A percentile compares a stretch with the other conserved stretches of the same genome.
Conservation (phyloP, 2,329 filamentous ascomycete species). For the Zymoseptoria passerinii region DNA sequence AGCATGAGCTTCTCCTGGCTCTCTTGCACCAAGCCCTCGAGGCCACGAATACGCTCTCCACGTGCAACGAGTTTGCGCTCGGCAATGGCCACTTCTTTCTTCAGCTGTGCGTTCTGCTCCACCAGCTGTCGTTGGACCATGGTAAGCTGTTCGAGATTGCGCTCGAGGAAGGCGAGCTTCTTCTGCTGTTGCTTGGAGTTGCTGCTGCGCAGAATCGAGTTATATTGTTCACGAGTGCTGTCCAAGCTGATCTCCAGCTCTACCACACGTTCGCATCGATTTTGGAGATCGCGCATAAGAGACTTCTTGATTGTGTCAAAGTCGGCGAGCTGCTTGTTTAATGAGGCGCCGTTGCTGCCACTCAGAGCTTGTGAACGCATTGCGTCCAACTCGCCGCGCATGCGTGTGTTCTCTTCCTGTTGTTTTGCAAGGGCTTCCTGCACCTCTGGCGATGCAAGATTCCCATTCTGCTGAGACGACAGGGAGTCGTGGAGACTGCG, state of each 20-base stretch:
- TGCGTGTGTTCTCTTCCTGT: slow-evolving; percentile 70
- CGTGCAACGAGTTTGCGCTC: slow-evolving; percentile 93
- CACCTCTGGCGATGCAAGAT: slow-evolving; percentile 49
- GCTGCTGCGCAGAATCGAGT: slow-evolving; percentile 90
- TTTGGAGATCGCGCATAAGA: slow-evolving; percentile 95
- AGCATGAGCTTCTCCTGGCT: slow-evolving; percentile 97
- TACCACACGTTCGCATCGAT: slow-evolving; percentile 91
- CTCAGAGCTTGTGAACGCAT: slow-evolving; percentile 63
- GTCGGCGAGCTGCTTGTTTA: slow-evolving; percentile 96
- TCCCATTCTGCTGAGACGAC: slow-evolving; percentile 47
- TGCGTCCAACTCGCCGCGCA: slow-evolving; percentile 73
- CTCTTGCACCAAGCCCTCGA: slow-evolving; percentile 87
- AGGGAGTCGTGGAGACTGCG: slow-evolving; percentile 68
- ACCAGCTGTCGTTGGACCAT: slow-evolving; percentile 96
- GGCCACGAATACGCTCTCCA: slow-evolving; percentile 91
- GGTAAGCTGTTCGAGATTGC: slow-evolving; percentile 94
- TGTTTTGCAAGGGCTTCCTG: slow-evolving; percentile 69
- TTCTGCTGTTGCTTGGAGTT: slow-evolving; percentile 99
- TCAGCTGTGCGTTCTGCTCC: slow-evolving; percentile 91
- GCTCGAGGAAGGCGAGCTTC: slow-evolving; percentile 99
- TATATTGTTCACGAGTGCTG: slow-evolving; percentile 97
- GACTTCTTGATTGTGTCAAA: slow-evolving; percentile 99
- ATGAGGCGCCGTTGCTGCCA: slow-evolving; percentile 56
- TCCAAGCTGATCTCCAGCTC: slow-evolving; percentile 97
- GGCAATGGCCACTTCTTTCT: slow-evolving; percentile 98